These are phyloP conservation scores for Mortierella sp. DNA, from an alignment of 371 early-diverging fungal genomes.

Conservation along the genomic window DNA sequence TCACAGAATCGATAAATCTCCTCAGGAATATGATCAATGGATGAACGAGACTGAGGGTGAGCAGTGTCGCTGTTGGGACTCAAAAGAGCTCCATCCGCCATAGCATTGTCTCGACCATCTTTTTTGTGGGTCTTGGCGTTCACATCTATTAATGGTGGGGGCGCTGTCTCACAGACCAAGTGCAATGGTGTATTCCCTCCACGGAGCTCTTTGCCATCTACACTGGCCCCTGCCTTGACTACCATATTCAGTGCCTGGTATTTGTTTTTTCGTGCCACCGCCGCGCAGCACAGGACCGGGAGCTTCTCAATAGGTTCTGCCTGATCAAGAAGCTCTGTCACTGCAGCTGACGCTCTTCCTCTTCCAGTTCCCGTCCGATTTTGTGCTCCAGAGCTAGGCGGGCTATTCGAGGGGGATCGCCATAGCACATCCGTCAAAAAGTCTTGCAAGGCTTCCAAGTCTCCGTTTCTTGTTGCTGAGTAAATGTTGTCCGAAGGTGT, in stretches of 20 bases:
- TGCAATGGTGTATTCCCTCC: slow-evolving; percentile 47
- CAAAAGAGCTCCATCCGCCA: slow-evolving; percentile 8
- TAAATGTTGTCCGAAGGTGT: slow-evolving; percentile 27
- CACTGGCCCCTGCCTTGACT: slow-evolving; percentile 48
- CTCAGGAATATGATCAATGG: slow-evolving; percentile 10
- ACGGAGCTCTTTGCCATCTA: slow-evolving; percentile 39
- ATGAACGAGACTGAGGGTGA: background rate
- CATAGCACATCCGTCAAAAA: slow-evolving; percentile 24
- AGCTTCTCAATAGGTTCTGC: slow-evolving; percentile 37
- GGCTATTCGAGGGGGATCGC: slow-evolving; percentile 8
- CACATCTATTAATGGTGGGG: slow-evolving; percentile 20
- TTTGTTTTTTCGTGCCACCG: slow-evolving; percentile 51
- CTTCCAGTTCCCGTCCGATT: background rate
- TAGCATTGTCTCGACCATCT: slow-evolving; percentile 10
- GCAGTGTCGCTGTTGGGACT: slow-evolving; percentile 5
- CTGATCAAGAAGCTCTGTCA: slow-evolving; percentile 31
- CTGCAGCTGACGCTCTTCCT: background rate
- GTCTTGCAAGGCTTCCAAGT: slow-evolving; percentile 26
- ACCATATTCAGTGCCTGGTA: slow-evolving; percentile 48
- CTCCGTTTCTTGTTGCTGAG: slow-evolving; percentile 44
- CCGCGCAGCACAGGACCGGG: slow-evolving; percentile 48
- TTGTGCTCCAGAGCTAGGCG: background rate
- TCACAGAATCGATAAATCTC: too few relatives aligned
- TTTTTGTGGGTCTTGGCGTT: slow-evolving; percentile 8
- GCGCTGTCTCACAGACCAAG: slow-evolving; percentile 45